Percentiles rank a stretch among this genome's conserved stretches.
Conservation (phyloP, 2,329 filamentous ascomycete genomes). For the Aureobasidium subglaciale region DNA sequence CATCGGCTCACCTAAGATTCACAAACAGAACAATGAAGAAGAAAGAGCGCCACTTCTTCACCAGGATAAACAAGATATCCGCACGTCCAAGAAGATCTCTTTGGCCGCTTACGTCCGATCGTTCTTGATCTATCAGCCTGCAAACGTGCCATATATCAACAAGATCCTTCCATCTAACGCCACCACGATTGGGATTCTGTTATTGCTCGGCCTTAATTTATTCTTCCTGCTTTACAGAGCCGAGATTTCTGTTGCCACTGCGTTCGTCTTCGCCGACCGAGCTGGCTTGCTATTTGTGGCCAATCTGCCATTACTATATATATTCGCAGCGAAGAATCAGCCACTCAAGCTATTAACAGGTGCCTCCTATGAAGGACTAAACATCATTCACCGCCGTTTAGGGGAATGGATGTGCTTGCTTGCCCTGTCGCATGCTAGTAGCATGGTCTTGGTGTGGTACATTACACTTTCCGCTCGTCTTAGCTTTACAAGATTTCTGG, state of each 20-base stretch:
- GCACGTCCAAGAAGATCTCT: neutral
- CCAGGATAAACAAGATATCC: conserved; percentile 5
- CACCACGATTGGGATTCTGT: conserved; percentile 45
- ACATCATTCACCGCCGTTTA: conserved; percentile 58
- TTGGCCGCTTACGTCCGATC: conserved; percentile 14
- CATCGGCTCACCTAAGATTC: neutral
- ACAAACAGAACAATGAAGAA: conserved; percentile 1
- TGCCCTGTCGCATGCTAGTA: conserved; percentile 48
- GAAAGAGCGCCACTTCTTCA: conserved; percentile 31
- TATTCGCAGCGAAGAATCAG: conserved; percentile 61
- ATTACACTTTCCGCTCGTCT: conserved; percentile 38
- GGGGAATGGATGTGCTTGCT: conserved; percentile 57
- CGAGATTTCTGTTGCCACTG: conserved; percentile 40
- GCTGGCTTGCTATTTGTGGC: conserved; percentile 47
- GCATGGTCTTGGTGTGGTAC: conserved; percentile 52
- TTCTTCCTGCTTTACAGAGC: conserved; percentile 53
- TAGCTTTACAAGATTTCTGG: conserved; percentile 42
- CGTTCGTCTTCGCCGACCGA: conserved; percentile 54
- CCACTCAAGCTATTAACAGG: conserved; percentile 55
- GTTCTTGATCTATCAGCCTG: conserved; percentile 51
- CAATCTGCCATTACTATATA: conserved; percentile 51
- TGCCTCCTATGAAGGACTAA: conserved; percentile 58
- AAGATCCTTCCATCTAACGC: conserved; percentile 52
- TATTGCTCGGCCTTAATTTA: conserved; percentile 48
- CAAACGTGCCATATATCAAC: conserved; percentile 50